Evolutionary conservation across 495 filamentous ascomycete species (phyloP).

Genomic region (Penicillium pulvis): DNA sequence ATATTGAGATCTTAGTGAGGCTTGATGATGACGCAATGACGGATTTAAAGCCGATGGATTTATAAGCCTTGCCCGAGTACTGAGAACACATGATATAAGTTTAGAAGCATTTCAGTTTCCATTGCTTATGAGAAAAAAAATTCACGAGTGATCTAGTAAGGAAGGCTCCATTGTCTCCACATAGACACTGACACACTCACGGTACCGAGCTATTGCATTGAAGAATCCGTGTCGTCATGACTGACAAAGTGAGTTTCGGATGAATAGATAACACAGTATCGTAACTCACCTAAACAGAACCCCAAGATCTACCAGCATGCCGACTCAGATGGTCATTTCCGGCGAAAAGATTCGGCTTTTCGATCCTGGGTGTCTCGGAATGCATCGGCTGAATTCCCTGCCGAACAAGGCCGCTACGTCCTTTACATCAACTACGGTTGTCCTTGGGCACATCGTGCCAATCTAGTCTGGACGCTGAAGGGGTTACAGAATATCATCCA

Average conservation of each 20-base stretch:
- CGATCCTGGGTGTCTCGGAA: constrained; percentile 53
- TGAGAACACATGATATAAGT: neutral
- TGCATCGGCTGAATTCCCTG: constrained; percentile 62
- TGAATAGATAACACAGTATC: neutral
- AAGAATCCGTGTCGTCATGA: constrained; percentile 4
- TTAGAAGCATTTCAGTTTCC: neutral
- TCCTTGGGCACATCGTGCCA: constrained; percentile 81
- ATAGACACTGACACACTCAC: too few relatives aligned
- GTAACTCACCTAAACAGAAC: constrained; percentile 11
- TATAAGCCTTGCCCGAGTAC: constrained; percentile 7
- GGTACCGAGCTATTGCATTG: too few relatives aligned
- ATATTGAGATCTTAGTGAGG: neutral
- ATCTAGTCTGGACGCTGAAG: constrained; percentile 77
- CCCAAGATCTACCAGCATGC: constrained; percentile 35
- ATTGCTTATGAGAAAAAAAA: too few relatives aligned
- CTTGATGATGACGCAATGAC: constrained; percentile 8
- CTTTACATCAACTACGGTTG: constrained; percentile 77
- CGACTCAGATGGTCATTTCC: constrained; percentile 54
- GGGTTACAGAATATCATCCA: constrained; percentile 74
- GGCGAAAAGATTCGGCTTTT: constrained; percentile 48
- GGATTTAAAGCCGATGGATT: constrained; percentile 6
- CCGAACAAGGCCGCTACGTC: constrained; percentile 76
- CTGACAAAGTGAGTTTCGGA: constrained; percentile 10
- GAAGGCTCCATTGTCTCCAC: too few relatives aligned
- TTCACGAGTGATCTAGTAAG: too few relatives aligned